A percentile compares a stretch with the other conserved stretches of the same genome.
phyloP scores from a whole-genome alignment of 257 asterid genomes.

The Linderniella brevidens region DNA sequence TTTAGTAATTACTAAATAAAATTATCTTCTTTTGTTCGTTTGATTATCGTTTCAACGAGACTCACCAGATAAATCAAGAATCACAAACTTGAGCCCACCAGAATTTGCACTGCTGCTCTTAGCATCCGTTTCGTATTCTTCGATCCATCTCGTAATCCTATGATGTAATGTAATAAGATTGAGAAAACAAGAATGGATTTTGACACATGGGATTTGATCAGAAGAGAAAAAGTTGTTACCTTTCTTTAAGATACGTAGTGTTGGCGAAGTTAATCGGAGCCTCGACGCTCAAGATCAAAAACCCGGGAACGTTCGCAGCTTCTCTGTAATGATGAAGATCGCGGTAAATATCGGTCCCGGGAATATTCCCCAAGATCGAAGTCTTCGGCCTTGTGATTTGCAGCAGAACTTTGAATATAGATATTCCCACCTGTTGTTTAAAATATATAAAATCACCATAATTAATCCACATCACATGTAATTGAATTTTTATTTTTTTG shows the following conservation, averaged over 20 bases:
- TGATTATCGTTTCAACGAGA: not conserved
- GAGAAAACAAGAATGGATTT: not conserved
- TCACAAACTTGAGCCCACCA: slow-evolving; percentile 43
- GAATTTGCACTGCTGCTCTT: slow-evolving; percentile 23
- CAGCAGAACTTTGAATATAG: slow-evolving; percentile 78
- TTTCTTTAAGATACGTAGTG: slow-evolving; percentile 77
- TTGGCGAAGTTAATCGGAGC: slow-evolving; percentile 85
- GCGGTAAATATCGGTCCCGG: slow-evolving; percentile 70
- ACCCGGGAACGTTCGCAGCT: slow-evolving; percentile 52
- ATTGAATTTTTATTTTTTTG: too few relatives aligned
- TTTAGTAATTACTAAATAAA: not conserved
- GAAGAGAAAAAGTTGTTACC: too few relatives aligned
- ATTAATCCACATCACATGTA: too few relatives aligned
- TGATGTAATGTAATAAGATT: not conserved
- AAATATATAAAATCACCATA: too few relatives aligned
- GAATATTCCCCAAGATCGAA: slow-evolving; percentile 49
- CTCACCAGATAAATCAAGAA: slow-evolving; percentile 83
- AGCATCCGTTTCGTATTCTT: slow-evolving; percentile 77
- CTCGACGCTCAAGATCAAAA: slow-evolving; percentile 55
- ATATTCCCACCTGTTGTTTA: slow-evolving; percentile 64
- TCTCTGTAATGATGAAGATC: slow-evolving; percentile 49
- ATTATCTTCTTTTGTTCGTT: not conserved
- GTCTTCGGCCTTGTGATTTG: slow-evolving; percentile 91
- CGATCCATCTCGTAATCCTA: slow-evolving; percentile 73
- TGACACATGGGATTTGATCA: too few relatives aligned